Base-by-base conservation (phyloP, 495 filamentous ascomycete genomes). In the Xylaria telfairii region DNA sequence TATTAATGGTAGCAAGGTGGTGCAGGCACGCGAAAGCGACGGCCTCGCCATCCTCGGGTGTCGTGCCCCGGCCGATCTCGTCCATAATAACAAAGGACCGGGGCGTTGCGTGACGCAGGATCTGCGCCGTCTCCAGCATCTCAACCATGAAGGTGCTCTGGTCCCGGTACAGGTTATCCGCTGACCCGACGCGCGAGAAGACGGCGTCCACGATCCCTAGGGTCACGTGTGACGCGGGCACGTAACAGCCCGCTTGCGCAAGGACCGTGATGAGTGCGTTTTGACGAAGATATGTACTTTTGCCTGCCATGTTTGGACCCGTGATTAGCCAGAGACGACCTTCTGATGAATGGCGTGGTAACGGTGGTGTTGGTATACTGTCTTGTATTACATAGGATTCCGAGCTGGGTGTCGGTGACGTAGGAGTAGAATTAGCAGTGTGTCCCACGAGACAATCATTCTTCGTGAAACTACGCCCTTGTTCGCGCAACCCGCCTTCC, bases 261-360 rank as follows among this genome's bases (percentile, higher is more conserved):
- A 99, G 87, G 67, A 99, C 93, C 6, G 92, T 92, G 74, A 98
- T 96, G 67, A 99, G 83, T 1, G 96, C 96, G 81, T 97, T 98
- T 68, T 98, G 96, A 2, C 96, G 90, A 3, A 99, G 84, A 76
- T 96, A 99, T 0, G 96, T 99, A 77, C 90, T 93, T 81, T 99
- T 99, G 37, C 96, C 96, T 7, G 91, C 96, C 96, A 99, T 99
- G 83, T 99, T 99, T n/a, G 96, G 96, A 0, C 96, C 96, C 0
- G 95, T 98, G 72, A 99, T 92, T 32, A 99, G 87, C 91, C 93
- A 95, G 51, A 94, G 86, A 4, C 87, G 84, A 73, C 95, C 92
- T 47, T 83, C 60, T n/a, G 68, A 42, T 3, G 74, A 30, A 84
- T 85, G 47, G 39, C 8, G 41, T 32, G 47, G n/a, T 34, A 34